These are phyloP conservation scores for Prunus mongolica DNA, from an alignment of 306 rosid species.

Conservation along the genomic window DNA sequence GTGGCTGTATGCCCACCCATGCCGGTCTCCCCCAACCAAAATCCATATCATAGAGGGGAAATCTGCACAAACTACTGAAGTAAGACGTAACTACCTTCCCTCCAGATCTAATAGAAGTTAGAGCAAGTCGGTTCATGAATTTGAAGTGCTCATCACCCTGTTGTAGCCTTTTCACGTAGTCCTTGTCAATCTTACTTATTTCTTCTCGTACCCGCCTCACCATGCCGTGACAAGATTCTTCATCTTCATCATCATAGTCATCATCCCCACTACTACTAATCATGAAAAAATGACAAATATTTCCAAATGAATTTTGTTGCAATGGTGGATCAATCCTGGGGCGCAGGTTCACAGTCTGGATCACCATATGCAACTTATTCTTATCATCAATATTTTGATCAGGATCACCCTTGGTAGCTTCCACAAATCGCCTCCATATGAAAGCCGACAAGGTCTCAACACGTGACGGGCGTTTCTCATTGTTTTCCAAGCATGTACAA, in stretches of 20 bases:
- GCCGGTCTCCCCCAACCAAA: constrained; percentile 33
- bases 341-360: constrained; percentile 3
- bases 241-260: neutral
- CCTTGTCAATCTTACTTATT: neutral
- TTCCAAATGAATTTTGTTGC: constrained; percentile 1
- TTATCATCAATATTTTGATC: too few relatives aligned
- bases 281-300: neutral
- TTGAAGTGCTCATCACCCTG: neutral
- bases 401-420: neutral
- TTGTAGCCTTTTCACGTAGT: neutral
- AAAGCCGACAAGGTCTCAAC: neutral
- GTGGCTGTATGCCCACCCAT: constrained; percentile 7
- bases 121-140: neutral
- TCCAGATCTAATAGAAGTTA: neutral
- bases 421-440: neutral
- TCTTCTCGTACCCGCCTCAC: constrained; percentile 26
- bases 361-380: neutral
- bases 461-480: neutral
- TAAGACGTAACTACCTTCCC: neutral
- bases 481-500: neutral
- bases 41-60: constrained; percentile 26
- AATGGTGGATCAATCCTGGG: constrained; percentile 13
- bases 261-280: too few relatives aligned
- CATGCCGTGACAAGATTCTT: neutral
- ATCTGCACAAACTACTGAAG: constrained; percentile 23